phyloP scores from a whole-genome alignment of 192 early-diverging fungal genomes.

The Coemansia javaensis region DNA sequence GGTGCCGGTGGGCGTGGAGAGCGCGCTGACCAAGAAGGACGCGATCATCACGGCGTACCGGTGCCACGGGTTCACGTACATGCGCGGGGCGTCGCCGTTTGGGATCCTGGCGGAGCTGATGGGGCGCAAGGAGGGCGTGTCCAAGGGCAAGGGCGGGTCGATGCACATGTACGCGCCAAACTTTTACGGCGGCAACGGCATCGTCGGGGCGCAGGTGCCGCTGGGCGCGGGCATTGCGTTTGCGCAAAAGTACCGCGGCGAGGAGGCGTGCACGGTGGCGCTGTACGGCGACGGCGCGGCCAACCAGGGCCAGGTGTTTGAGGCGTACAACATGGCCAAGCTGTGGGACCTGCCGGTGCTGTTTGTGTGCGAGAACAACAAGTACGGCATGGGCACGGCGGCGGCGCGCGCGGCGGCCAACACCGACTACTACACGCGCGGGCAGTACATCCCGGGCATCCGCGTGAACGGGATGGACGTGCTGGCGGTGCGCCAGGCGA shows the following conservation, averaged over 20 bases:
- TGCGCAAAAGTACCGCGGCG: conserved; percentile 84
- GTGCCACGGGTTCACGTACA: conserved; percentile 94
- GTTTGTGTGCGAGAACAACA: conserved; percentile 99
- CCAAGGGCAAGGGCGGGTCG: conserved; percentile 96
- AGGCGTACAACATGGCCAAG: conserved; percentile 99
- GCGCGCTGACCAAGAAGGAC: conserved; percentile 84
- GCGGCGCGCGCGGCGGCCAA: conserved; percentile 85
- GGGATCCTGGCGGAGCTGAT: conserved; percentile 75
- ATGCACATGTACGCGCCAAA: conserved; percentile 98
- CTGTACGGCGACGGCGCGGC: conserved; percentile 97
- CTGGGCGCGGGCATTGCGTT: conserved; percentile 83
- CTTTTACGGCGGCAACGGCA: conserved; percentile 99
- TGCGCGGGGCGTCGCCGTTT: conserved; percentile 67
- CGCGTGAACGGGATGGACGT: conserved; percentile 93
- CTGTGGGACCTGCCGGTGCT: conserved; percentile 89
- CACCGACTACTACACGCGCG: conserved; percentile 91
- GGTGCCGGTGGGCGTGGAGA: conserved; percentile 88
- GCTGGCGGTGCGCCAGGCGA: conserved; percentile 85
- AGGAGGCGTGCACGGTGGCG: conserved; percentile 76
- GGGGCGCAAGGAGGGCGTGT: conserved; percentile 80
- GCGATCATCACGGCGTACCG: conserved; percentile 96
- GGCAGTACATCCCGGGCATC: conserved; percentile 95
- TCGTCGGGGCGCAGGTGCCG: conserved; percentile 95
- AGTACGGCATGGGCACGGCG: conserved; percentile 97
- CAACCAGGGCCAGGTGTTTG: conserved; percentile 98